Evolutionary conservation across 2,329 filamentous ascomycete species (phyloP).

Genomic region (Verticillium alfalfae): DNA sequence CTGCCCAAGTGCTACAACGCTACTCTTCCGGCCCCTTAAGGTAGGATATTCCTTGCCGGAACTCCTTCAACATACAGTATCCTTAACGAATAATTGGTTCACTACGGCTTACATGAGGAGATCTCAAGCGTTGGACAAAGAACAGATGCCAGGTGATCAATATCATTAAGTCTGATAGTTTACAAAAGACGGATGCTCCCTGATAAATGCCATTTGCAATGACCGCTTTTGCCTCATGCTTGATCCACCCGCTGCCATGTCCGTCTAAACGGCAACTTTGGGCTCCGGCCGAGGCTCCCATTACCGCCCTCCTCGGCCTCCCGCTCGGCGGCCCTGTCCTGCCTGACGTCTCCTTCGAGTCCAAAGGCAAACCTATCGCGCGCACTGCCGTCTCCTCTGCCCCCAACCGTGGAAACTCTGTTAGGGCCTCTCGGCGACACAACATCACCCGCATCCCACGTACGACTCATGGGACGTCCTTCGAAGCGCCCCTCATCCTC

Average conservation of each 20-base stretch:
- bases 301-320: not conserved
- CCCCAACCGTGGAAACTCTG: not conserved
- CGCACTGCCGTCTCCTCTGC: slow-evolving; percentile 11
- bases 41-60: too few relatives aligned
- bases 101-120: too few relatives aligned
- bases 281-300: not conserved
- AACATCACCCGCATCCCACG: not conserved
- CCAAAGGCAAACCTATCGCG: slow-evolving; percentile 22
- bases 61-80: too few relatives aligned
- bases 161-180: too few relatives aligned
- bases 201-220: too few relatives aligned
- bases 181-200: too few relatives aligned
- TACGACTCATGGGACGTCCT: not conserved
- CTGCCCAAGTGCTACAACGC: not conserved
- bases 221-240: not conserved
- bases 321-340: slow-evolving; percentile 4
- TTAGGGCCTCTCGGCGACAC: not conserved
- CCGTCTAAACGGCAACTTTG: not conserved
- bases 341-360: slow-evolving; percentile 21
- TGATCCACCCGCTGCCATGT: not conserved
- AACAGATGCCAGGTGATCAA: too few relatives aligned
- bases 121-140: too few relatives aligned
- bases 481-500: not conserved
- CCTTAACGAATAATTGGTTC: too few relatives aligned
- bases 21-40: too few relatives aligned